A percentile compares a stretch with the other conserved stretches of the same genome.
These are phyloP conservation scores for Loxodes magnus DNA, from an alignment of 73 alveolate species.

Conservation along the genomic window DNA sequence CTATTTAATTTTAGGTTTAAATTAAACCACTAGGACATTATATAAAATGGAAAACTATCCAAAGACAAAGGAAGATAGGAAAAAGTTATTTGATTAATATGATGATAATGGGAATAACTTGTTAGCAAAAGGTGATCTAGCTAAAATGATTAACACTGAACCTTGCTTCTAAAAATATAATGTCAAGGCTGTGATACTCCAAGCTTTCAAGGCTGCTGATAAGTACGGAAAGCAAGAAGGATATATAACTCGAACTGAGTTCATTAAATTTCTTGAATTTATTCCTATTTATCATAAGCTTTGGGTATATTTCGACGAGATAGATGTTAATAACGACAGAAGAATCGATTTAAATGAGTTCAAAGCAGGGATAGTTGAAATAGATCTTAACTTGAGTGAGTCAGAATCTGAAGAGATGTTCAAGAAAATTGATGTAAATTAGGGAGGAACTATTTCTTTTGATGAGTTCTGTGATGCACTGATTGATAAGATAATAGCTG, in stretches of 20 bases:
- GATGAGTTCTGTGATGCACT: background rate
- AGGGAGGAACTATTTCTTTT: background rate
- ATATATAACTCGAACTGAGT: background rate
- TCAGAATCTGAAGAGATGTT: background rate
- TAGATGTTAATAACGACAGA: background rate
- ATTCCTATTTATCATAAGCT: constrained; percentile 1
- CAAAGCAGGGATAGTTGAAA: background rate
- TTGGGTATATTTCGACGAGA: constrained; percentile 3
- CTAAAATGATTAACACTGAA: background rate
- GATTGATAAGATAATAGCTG: background rate
- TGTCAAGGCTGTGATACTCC: background rate
- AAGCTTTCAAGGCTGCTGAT: constrained; percentile 2
- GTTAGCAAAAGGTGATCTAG: background rate
- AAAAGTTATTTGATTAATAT: background rate
- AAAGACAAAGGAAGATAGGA: background rate
- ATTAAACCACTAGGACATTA: too few species aligned
- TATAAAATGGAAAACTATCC: too few species aligned
- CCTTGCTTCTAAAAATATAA: background rate
- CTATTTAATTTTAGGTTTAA: too few species aligned
- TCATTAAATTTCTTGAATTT: background rate
- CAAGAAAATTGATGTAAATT: background rate
- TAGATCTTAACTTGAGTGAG: background rate
- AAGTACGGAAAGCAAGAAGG: background rate
- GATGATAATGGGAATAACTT: background rate
- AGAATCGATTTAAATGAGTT: constrained; percentile 3